Conservation (phyloP, 495 filamentous ascomycete genomes). For the Aspergillus funiculosus region DNA sequence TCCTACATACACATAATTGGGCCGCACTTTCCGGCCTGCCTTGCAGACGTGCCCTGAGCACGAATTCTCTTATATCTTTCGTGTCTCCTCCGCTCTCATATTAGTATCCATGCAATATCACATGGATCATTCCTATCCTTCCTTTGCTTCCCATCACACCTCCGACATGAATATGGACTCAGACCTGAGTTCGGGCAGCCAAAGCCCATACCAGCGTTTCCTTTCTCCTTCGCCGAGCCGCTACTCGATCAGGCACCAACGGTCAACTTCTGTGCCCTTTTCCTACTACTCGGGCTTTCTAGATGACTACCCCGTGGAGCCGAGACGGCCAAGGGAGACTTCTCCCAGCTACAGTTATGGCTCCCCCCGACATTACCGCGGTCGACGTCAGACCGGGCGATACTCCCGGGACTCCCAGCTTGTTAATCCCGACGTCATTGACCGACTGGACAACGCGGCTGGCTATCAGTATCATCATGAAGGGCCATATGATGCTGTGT, state of each 20-base stretch:
- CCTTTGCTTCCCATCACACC: slow-evolving; percentile 5
- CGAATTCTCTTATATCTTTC: slow-evolving; percentile 4
- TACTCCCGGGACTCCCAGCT: slow-evolving; percentile 52
- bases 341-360: slow-evolving; percentile 17
- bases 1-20: slow-evolving; percentile 18
- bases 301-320: slow-evolving; percentile 32
- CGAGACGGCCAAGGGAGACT: slow-evolving; percentile 19
- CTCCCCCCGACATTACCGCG: slow-evolving; percentile 17
- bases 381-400: slow-evolving; percentile 8
- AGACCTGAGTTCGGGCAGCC: slow-evolving; percentile 22
- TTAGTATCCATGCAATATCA: slow-evolving; percentile 1
- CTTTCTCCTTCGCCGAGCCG: slow-evolving; percentile 28
- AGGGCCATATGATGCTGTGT: slow-evolving; percentile 84
- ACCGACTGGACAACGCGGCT: slow-evolving; percentile 63
- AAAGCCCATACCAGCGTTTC: slow-evolving; percentile 37
- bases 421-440: slow-evolving; percentile 72
- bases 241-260: slow-evolving; percentile 20
- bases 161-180: slow-evolving; percentile 6
- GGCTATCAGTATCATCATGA: slow-evolving; percentile 75
- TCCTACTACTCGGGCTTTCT: slow-evolving; percentile 27
- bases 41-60: slow-evolving; percentile 7
- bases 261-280: slow-evolving; percentile 30
- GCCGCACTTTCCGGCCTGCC: slow-evolving; percentile 3
- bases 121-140: slow-evolving; percentile 12
- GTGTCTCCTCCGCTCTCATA: not conserved